Evolutionary conservation across 1,284 basidiomycete genomes (phyloP), one percentile per base, ranked within the genome.

Genomic region (Boletus smithii): DNA sequence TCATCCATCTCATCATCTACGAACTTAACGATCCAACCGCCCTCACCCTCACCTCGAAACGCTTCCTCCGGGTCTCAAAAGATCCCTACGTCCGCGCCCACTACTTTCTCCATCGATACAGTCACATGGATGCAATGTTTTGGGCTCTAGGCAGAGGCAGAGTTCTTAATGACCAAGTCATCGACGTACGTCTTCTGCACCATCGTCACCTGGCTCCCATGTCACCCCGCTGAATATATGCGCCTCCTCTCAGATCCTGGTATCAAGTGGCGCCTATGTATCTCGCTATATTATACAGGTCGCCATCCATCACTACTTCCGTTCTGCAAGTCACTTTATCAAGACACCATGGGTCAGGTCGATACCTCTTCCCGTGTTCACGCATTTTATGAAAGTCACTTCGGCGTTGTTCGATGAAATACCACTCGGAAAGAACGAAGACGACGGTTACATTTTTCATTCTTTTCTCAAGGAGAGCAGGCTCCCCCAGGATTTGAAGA

Each of bases 261-360:
- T 88, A 51, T 73, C 76, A 44, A 85, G 83, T 58, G 85, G 85
- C 49, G 85, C 84, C 45, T 83, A 85, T 60, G 64, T 88, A 54
- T 88, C 85, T 53, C 78, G 85, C 50, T 88, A 88, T 66, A 74
- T 88, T 47, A 73, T 82, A 35, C 86, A 88, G 65, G 75, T 84
- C 46, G 81, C 85, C 41, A 80, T 85, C 44, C 84, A 87, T 50
- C 85, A 88, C 60, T 86, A 80, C 61, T 88, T 85, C 62, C 77
- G 81, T 54, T 77, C 82, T 1, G 77, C 80, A 53, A 70, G 79
- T 22, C 82, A 84, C 27, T 88, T 86, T 56, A 76, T 88, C 64
- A 87, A 86, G 67, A 76, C 78, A 1, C 69, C 70, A 20, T 88
- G 85, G 85, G 82, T 82, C 52, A 77, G 83, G 59, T 76, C 73